phyloP scores from a whole-genome alignment of 208 protist genomes.

The Wallacemonas sp. region DNA sequence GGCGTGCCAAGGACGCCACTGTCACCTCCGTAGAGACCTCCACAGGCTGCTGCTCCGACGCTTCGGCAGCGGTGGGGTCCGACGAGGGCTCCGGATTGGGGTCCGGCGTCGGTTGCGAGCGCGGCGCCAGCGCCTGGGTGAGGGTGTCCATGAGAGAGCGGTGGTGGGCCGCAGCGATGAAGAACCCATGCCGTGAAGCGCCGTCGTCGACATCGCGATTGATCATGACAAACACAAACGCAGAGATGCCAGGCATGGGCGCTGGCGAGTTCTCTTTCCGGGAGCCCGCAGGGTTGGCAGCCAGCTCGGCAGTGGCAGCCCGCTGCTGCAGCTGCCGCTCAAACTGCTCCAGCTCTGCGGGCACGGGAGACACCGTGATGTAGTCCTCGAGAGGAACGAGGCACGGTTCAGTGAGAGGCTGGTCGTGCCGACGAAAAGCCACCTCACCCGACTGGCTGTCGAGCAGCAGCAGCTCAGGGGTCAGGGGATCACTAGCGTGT shows the following conservation, averaged over 20 bases:
- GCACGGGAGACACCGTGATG: slow-evolving; percentile 24
- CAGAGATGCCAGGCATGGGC: not conserved
- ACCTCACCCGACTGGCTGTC: slow-evolving; percentile 21
- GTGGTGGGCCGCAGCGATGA: slow-evolving; percentile 11
- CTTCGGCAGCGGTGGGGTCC: not conserved
- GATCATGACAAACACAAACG: slow-evolving; percentile 9
- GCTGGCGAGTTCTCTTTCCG: too few species aligned
- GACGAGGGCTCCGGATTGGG: not conserved
- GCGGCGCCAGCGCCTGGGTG: slow-evolving; percentile 8
- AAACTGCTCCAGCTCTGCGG: slow-evolving; percentile 18
- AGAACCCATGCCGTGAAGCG: not conserved
- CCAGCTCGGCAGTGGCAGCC: too few species aligned
- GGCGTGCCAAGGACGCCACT: too few species aligned
- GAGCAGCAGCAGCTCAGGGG: slow-evolving; percentile 36
- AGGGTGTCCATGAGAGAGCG: slow-evolving; percentile 14
- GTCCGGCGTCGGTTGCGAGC: slow-evolving; percentile 12
- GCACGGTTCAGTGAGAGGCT: slow-evolving; percentile 17
- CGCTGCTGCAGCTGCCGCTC: slow-evolving; percentile 18
- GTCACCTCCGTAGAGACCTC: too few species aligned
- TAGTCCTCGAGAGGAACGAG: slow-evolving; percentile 20
- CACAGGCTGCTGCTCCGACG: too few species aligned
- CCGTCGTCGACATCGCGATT: not conserved
- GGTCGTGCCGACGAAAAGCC: slow-evolving; percentile 36
- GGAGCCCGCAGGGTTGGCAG: too few species aligned
- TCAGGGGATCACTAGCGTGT: slow-evolving; percentile 17